Evolutionary conservation across 495 filamentous ascomycete species (phyloP).

Genomic region (Penicillium paxilli): DNA sequence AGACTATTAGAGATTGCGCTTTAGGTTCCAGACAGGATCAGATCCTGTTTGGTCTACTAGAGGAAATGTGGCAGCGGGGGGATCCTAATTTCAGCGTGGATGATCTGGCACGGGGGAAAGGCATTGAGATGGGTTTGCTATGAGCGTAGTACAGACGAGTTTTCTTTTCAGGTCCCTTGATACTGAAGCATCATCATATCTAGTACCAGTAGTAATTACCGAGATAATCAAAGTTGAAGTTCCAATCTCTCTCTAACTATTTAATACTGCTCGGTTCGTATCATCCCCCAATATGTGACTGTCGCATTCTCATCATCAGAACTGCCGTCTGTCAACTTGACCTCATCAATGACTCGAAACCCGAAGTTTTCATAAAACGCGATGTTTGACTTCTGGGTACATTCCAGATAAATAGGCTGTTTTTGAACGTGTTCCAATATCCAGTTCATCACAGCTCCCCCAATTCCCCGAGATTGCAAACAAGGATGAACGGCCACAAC

Average conservation of each 20-base stretch:
- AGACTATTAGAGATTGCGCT: slow-evolving; percentile 14
- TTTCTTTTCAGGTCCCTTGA: too few relatives aligned
- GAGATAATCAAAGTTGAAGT: neutral
- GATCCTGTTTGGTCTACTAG: slow-evolving; percentile 27
- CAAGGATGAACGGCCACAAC: slow-evolving; percentile 32
- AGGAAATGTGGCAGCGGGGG: slow-evolving; percentile 28
- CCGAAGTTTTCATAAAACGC: slow-evolving; percentile 29
- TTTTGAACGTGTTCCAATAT: slow-evolving; percentile 11
- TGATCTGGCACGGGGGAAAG: slow-evolving; percentile 22
- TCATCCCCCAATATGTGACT: slow-evolving; percentile 30
- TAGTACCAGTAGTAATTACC: too few relatives aligned
- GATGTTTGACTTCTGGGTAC: slow-evolving; percentile 23
- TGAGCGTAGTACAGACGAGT: too few relatives aligned
- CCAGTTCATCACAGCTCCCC: slow-evolving; percentile 15
- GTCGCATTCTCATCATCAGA: slow-evolving; percentile 1
- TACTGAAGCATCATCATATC: too few relatives aligned
- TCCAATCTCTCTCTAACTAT: neutral
- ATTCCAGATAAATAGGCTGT: slow-evolving; percentile 26
- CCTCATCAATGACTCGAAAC: slow-evolving; percentile 22
- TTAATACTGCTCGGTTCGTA: slow-evolving; percentile 9
- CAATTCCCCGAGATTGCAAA: slow-evolving; percentile 27
- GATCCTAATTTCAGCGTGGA: slow-evolving; percentile 20
- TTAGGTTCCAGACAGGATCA: slow-evolving; percentile 11
- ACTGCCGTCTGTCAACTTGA: slow-evolving; percentile 19
- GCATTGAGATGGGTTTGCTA: slow-evolving; percentile 31